A percentile compares a stretch with the other conserved stretches of the same genome.
Evolutionary conservation across 2,329 filamentous ascomycete species (phyloP).

Genomic region (Paraphoma chrysanthemicola): DNA sequence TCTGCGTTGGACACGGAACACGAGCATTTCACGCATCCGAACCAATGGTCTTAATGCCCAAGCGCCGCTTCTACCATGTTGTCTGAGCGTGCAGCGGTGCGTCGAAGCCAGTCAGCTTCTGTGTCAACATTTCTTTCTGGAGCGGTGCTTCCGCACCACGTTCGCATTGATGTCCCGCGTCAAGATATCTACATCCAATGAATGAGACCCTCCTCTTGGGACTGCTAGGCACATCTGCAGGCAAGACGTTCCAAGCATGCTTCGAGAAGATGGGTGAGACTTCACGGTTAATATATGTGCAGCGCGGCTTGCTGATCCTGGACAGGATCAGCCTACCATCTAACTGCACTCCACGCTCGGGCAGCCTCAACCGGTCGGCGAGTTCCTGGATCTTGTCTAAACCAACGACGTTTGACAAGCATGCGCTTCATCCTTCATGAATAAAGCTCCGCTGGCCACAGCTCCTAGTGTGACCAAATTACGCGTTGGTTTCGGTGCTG

Average conservation of each 20-base stretch:
- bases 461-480: neutral
- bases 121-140: neutral
- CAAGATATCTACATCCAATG: neutral
- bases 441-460: neutral
- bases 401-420: slow-evolving; percentile 1
- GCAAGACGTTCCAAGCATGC: neutral
- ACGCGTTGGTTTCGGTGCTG: slow-evolving; percentile 1
- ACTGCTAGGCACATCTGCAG: neutral
- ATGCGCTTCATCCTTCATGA: neutral
- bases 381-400: neutral
- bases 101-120: neutral
- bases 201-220: neutral
- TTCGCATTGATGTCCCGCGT: neutral
- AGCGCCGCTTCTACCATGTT: too few relatives aligned
- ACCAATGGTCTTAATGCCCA: neutral
- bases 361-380: neutral
- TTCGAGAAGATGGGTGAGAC: slow-evolving; percentile 5
- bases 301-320: slow-evolving; percentile 5
- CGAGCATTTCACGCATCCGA: neutral
- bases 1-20: neutral
- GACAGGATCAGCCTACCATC: slow-evolving; percentile 1
- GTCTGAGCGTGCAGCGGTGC: neutral
- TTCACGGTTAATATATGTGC: slow-evolving; percentile 13
- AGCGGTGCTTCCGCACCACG: neutral
- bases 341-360: neutral